A percentile compares a stretch with the other conserved stretches of the same genome.
Conservation (phyloP, 306 rosid genomes). For the Begonia fuchsioides region DNA sequence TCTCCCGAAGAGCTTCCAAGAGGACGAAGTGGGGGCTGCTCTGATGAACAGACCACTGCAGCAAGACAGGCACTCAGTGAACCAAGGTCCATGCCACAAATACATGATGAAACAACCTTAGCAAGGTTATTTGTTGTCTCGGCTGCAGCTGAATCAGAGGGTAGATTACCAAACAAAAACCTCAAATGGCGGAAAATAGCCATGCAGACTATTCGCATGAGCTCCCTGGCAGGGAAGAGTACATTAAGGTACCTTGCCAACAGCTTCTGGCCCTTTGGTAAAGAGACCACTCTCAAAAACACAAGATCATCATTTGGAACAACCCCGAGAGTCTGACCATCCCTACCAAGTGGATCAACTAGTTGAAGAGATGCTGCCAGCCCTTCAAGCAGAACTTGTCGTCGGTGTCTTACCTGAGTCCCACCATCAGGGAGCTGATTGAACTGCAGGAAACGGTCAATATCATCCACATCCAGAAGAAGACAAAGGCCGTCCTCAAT, state of each 20-base stretch:
- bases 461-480: constrained; percentile 93
- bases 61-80: constrained; percentile 93
- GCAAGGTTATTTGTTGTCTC: constrained; percentile 58
- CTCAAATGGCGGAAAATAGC: constrained; percentile 78
- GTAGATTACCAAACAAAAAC: constrained; percentile 71
- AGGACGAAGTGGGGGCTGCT: constrained; percentile 91
- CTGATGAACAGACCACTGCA: constrained; percentile 75
- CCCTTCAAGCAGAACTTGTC: constrained; percentile 64
- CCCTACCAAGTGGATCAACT: constrained; percentile 80
- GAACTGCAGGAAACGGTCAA: constrained; percentile 80
- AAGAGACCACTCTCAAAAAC: constrained; percentile 68
- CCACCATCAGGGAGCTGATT: constrained; percentile 82
- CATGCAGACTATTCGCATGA: constrained; percentile 83
- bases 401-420: constrained; percentile 38
- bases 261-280: constrained; percentile 84
- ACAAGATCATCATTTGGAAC: constrained; percentile 72
- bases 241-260: constrained; percentile 54
- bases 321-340: constrained; percentile 45
- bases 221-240: constrained; percentile 64
- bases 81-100: constrained; percentile 71
- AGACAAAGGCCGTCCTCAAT: constrained; percentile 91
- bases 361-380: constrained; percentile 77
- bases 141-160: constrained; percentile 55
- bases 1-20: constrained; percentile 82
- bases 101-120: constrained; percentile 46